Evolutionary conservation across 371 early-diverging fungal species (phyloP), one percentile per base, ranked within the genome.

Genomic region (Mortierella sp.): DNA sequence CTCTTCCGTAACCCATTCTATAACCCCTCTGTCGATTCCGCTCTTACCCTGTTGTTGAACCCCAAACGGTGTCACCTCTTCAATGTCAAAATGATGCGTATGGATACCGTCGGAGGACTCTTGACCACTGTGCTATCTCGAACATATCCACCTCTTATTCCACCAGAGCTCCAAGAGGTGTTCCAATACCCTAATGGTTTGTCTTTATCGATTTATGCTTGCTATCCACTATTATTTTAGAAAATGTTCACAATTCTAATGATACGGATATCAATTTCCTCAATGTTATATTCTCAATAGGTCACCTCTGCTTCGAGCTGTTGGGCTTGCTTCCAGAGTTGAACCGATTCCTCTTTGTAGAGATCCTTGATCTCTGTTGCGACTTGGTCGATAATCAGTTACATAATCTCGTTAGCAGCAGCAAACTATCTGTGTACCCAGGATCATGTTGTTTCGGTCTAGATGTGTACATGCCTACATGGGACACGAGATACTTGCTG

Each of bases 371-470:
- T 13, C 65, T 80, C 35, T 80, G 80, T 61, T 80, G 80, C 40
- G 75, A 74, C 35, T 42, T 80, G 53, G 75, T 63, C 31, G 80
- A 80, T 34, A 47, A 75, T n/a, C 75, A 70, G 35, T 17, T 61
- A 13, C 57, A 70, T 45, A 80, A 80, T 45, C 70, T 55, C 4
- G 28, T 80, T 57, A 74, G 75, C 40, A 60, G 55, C 59, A 67
- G 68, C 31, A 80, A 75, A 64, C 58, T 80, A 2, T 70, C 80
- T 34, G 61, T 80, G 34, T 80, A 74, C 40, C 80, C 80, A 0
- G 80, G 80, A 7, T 70, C 74, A 17, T 80, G 80, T 55, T 80
- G 80, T 34, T 80, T 80, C 23, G 80, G 80, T 2, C 61, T 80
- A 23, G 75, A 74, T 32, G 80, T 74, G 26, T 74, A 67, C 61